phyloP scores from a whole-genome alignment of 345 rosid genomes.

The Pseudoturritis turrita region DNA sequence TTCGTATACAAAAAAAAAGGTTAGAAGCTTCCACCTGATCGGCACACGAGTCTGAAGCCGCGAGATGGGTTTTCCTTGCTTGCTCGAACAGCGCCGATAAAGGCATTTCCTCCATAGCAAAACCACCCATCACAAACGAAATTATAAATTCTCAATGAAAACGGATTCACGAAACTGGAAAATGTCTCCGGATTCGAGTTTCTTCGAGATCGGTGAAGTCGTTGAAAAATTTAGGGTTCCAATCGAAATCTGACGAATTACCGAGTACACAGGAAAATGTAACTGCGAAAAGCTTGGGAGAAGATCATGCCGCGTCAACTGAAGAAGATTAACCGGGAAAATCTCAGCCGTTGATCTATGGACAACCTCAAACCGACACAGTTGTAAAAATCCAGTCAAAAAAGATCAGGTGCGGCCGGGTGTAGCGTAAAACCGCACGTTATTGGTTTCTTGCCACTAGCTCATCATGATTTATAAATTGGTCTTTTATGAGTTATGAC shows the following conservation, averaged over 20 bases:
- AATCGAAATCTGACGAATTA: conserved; percentile 10
- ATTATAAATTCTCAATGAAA: neutral
- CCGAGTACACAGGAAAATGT: neutral
- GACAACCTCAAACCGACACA: conserved; percentile 8
- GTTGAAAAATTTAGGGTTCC: neutral
- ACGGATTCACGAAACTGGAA: neutral
- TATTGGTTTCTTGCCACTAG: neutral
- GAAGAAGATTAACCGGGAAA: too few species aligned
- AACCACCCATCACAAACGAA: conserved; percentile 36
- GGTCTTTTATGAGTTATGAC: too few species aligned
- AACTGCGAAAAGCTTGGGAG: neutral
- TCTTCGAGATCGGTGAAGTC: neutral
- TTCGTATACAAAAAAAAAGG: neutral
- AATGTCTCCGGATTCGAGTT: neutral
- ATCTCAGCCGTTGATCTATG: conserved; percentile 16
- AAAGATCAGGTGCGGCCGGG: neutral
- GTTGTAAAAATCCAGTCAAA: neutral
- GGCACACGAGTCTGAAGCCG: conserved; percentile 50
- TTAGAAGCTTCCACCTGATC: conserved; percentile 52
- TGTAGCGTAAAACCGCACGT: neutral
- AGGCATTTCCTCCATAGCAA: conserved; percentile 56
- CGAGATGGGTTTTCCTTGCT: conserved; percentile 66
- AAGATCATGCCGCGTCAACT: neutral
- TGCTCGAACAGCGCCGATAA: conserved; percentile 69
- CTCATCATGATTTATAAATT: too few species aligned